Evolutionary conservation across 225 moss, liverwort and hornwort genomes (phyloP).

Genomic region (Neckera pumila): DNA sequence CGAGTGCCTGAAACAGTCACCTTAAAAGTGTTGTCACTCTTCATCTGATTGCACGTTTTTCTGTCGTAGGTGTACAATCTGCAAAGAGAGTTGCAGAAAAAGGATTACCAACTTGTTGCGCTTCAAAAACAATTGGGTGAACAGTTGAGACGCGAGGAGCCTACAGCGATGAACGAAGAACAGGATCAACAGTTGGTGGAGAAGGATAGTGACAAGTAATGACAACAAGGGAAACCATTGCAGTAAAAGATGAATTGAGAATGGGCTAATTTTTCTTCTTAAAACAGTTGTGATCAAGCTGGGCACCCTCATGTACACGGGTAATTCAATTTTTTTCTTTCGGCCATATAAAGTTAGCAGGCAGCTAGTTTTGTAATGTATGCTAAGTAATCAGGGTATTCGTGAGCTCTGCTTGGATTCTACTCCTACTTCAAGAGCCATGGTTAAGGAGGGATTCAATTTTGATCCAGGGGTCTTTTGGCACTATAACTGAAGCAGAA

Average conservation of each 20-base stretch:
- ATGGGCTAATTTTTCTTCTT: neutral
- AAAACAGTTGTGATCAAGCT: neutral
- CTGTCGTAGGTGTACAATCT: slow-evolving; percentile 50
- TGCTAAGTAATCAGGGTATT: neutral
- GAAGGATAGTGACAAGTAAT: slow-evolving; percentile 17
- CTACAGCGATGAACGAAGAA: slow-evolving; percentile 31
- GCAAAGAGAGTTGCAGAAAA: slow-evolving; percentile 64
- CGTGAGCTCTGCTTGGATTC: neutral
- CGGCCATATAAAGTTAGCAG: neutral
- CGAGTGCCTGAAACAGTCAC: neutral
- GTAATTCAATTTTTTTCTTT: neutral
- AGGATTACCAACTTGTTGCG: slow-evolving; percentile 49
- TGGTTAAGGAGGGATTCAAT: neutral
- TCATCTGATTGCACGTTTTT: neutral
- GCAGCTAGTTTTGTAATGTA: neutral
- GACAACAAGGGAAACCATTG: neutral
- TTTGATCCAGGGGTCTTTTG: neutral
- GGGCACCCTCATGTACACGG: neutral
- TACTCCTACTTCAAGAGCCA: neutral
- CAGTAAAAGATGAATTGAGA: neutral
- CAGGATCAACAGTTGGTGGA: slow-evolving; percentile 24
- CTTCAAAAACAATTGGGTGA: slow-evolving; percentile 45
- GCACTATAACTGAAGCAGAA: neutral
- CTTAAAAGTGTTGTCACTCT: neutral
- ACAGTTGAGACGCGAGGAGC: slow-evolving; percentile 29